These are phyloP conservation scores for Phytophthora kernoviae DNA, from an alignment of 352 stramenopile species.

Conservation along the genomic window DNA sequence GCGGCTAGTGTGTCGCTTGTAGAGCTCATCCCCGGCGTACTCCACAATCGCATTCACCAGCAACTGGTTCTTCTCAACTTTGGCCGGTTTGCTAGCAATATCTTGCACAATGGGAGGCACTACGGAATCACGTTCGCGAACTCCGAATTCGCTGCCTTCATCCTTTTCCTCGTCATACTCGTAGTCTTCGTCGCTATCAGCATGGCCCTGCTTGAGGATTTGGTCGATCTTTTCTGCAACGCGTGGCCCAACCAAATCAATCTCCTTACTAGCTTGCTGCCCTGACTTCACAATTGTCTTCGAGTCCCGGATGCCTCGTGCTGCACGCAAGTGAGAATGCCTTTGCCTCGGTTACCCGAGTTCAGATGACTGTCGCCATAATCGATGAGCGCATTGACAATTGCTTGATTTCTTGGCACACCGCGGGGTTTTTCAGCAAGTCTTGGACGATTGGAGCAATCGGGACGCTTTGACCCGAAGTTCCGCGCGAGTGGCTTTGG, in stretches of 20 bases:
- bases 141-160: conserved; percentile 33
- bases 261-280: conserved; percentile 51
- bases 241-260: conserved; percentile 61
- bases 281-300: conserved; percentile 57
- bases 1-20: conserved; percentile 58
- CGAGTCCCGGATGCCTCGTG: conserved; percentile 59
- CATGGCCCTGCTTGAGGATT: conserved; percentile 72
- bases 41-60: conserved; percentile 68
- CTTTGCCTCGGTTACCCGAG: conserved; percentile 64
- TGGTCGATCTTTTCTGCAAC: conserved; percentile 77
- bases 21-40: conserved; percentile 59
- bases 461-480: neutral
- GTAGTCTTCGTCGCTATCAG: conserved; percentile 68
- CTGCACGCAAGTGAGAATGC: conserved; percentile 81
- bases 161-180: conserved; percentile 52
- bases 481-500: neutral
- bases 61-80: conserved; percentile 57
- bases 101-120: conserved; percentile 44
- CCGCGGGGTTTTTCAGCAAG: conserved; percentile 60
- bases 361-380: conserved; percentile 79
- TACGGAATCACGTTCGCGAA: conserved; percentile 15
- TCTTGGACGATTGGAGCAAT: conserved; percentile 74
- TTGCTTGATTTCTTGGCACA: conserved; percentile 65
- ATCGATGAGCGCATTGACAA: conserved; percentile 68
- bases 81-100: conserved; percentile 41